Conservation (phyloP, 176 grass and related monocot genomes). For the Rhynchospora breviuscula region DNA sequence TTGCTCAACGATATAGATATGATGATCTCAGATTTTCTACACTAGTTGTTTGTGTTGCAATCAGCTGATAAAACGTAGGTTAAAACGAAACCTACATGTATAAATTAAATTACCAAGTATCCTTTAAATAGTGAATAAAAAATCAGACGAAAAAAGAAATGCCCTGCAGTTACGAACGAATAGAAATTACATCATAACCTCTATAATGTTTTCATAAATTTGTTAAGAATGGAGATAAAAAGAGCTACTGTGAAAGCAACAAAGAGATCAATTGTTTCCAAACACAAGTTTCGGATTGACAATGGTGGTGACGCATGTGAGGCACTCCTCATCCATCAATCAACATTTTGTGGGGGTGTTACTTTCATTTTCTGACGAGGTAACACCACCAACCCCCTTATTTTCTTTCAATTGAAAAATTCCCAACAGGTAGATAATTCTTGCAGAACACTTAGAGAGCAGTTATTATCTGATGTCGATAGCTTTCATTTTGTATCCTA, state of each 20-base stretch:
- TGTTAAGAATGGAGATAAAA: neutral
- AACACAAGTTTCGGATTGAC: neutral
- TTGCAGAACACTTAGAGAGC: neutral
- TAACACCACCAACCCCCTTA: neutral
- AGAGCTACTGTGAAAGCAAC: neutral
- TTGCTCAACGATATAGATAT: neutral
- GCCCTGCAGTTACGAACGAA: neutral
- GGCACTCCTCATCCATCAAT: neutral
- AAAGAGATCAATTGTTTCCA: too few species aligned
- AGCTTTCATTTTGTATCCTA: neutral
- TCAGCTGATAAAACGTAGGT: neutral
- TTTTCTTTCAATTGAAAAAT: slow-evolving; percentile 6
- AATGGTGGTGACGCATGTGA: neutral
- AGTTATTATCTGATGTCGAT: neutral
- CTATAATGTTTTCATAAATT: neutral
- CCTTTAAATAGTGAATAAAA: neutral
- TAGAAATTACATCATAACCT: neutral
- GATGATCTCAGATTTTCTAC: neutral
- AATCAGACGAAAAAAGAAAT: neutral
- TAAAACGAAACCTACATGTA: neutral
- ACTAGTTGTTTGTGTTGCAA: neutral
- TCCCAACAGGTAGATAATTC: neutral
- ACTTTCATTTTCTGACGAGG: slow-evolving; percentile 1
- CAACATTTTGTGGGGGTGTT: neutral
- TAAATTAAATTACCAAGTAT: neutral